Conservation (phyloP, 2,329 filamentous ascomycete genomes). For the Neopestalotiopsis sp. region DNA sequence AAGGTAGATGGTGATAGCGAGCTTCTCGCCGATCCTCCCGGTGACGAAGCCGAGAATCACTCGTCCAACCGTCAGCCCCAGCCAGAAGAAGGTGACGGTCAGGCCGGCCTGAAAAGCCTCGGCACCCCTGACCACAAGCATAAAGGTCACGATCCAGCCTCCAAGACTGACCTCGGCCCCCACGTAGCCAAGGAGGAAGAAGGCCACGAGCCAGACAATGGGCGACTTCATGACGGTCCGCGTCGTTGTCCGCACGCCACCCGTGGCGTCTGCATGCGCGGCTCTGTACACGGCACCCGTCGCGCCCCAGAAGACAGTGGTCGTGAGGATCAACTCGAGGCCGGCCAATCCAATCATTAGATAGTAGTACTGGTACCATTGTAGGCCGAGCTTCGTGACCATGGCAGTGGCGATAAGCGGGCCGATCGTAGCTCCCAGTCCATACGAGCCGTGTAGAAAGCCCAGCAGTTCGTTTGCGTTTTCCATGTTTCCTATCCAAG, state of each 20-base stretch:
- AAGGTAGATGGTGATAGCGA: slow-evolving; percentile 68
- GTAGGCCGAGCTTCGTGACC: slow-evolving; percentile 64
- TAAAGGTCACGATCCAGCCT: slow-evolving; percentile 84
- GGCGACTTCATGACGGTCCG: slow-evolving; percentile 49
- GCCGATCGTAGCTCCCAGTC: slow-evolving; percentile 70
- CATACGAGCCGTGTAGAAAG: slow-evolving; percentile 74
- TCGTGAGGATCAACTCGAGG: slow-evolving; percentile 58
- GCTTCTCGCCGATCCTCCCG: slow-evolving; percentile 73
- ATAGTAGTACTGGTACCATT: slow-evolving; percentile 80
- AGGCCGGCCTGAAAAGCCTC: slow-evolving; percentile 75
- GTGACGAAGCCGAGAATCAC: slow-evolving; percentile 79
- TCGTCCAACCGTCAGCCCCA: slow-evolving; percentile 77
- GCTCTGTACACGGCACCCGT: slow-evolving; percentile 62
- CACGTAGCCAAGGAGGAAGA: slow-evolving; percentile 80
- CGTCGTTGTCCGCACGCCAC: slow-evolving; percentile 50
- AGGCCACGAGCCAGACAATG: slow-evolving; percentile 73
- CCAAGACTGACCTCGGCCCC: slow-evolving; percentile 78
- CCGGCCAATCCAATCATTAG: slow-evolving; percentile 67
- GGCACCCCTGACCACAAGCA: slow-evolving; percentile 77
- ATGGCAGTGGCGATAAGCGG: slow-evolving; percentile 76
- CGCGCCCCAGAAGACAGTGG: slow-evolving; percentile 66
- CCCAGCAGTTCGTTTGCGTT: slow-evolving; percentile 76
- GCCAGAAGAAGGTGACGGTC: slow-evolving; percentile 82
- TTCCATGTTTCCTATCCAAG: slow-evolving; percentile 72
- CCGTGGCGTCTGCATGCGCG: slow-evolving; percentile 31